A percentile compares a stretch with the other conserved stretches of the same genome.
Evolutionary conservation across 306 rosid genomes (phyloP).

Genomic region (Biancaea sappan): DNA sequence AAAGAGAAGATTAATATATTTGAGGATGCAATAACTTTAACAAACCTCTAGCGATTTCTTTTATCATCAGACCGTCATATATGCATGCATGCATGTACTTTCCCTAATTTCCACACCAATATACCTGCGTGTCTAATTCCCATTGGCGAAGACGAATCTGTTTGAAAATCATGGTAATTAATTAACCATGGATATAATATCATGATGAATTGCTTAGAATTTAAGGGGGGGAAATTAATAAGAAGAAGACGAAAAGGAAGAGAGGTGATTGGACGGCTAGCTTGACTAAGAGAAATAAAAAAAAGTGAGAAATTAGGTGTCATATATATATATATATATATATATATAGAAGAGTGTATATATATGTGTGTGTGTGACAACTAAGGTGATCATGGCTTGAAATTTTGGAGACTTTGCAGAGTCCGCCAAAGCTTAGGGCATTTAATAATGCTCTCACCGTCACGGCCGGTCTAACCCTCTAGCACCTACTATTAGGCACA

Average conservation of each 20-base stretch:
- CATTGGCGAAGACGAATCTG: conserved; percentile 37
- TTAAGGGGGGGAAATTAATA: background rate
- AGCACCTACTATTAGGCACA: conserved; percentile 8
- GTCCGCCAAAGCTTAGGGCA: conserved; percentile 47
- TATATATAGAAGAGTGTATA: too few species aligned
- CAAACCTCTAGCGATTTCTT: conserved; percentile 24
- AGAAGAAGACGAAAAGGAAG: background rate
- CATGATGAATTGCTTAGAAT: background rate
- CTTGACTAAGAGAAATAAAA: conserved; percentile 47
- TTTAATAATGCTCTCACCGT: conserved; percentile 49
- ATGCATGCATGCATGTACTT: conserved; percentile 17
- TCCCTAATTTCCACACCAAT: conserved; percentile 16
- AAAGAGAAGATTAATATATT: conserved; percentile 29
- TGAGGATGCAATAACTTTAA: conserved; percentile 37
- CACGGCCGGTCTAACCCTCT: conserved; percentile 34
- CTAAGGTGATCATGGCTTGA: background rate
- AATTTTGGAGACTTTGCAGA: conserved; percentile 45
- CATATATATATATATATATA: background rate
- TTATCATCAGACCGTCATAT: conserved; percentile 19
- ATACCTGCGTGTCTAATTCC: conserved; percentile 13
- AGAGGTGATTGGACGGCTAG: conserved; percentile 41
- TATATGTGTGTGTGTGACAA: background rate
- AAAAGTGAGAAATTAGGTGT: conserved; percentile 46
- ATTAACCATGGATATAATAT: background rate
- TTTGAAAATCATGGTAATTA: background rate